Evolutionary conservation across 768 basidiomycete genomes (phyloP).

Genomic region (Sarcodon sp.): DNA sequence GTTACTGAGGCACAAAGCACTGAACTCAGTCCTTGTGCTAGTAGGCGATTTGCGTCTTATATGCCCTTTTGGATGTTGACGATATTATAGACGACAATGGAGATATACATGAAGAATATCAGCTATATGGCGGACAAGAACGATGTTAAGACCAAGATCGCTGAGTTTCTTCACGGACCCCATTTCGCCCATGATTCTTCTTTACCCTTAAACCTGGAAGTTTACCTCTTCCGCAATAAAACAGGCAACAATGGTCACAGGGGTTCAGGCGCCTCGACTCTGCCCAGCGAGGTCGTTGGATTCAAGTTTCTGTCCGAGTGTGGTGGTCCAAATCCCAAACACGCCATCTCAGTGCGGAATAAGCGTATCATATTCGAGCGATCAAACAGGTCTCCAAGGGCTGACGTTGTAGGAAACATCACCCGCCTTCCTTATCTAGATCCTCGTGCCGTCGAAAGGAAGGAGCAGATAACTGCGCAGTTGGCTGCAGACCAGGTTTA

Average conservation of each 20-base stretch:
- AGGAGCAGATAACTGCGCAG: slow-evolving; percentile 16
- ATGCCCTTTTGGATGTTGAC: too few species aligned
- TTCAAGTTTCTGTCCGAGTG: slow-evolving; percentile 28
- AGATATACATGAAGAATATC: slow-evolving; percentile 19
- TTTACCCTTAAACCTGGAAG: slow-evolving; percentile 37
- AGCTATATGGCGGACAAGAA: slow-evolving; percentile 5
- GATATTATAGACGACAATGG: slow-evolving; percentile 12
- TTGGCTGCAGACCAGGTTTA: slow-evolving; percentile 2
- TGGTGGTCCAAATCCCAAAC: slow-evolving; percentile 13
- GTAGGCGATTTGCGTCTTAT: too few species aligned
- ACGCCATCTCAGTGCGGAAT: slow-evolving; percentile 16
- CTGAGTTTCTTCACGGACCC: slow-evolving; percentile 30
- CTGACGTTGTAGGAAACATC: slow-evolving; percentile 23
- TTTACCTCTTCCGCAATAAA: slow-evolving; percentile 30
- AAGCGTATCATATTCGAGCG: slow-evolving; percentile 16
- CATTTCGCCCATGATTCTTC: slow-evolving; percentile 19
- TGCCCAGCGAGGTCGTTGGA: slow-evolving; percentile 29
- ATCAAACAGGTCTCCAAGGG: slow-evolving; percentile 5
- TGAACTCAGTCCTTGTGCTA: too few species aligned
- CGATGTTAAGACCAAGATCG: slow-evolving; percentile 20
- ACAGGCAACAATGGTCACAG: slow-evolving; percentile 16
- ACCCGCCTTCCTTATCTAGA: slow-evolving; percentile 25
- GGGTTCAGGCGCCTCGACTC: slow-evolving; percentile 33
- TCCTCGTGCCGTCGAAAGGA: slow-evolving; percentile 21
- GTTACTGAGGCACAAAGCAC: too few species aligned